Conservation (phyloP, 179 eudicot genomes). For the Gypsophila paniculata region DNA sequence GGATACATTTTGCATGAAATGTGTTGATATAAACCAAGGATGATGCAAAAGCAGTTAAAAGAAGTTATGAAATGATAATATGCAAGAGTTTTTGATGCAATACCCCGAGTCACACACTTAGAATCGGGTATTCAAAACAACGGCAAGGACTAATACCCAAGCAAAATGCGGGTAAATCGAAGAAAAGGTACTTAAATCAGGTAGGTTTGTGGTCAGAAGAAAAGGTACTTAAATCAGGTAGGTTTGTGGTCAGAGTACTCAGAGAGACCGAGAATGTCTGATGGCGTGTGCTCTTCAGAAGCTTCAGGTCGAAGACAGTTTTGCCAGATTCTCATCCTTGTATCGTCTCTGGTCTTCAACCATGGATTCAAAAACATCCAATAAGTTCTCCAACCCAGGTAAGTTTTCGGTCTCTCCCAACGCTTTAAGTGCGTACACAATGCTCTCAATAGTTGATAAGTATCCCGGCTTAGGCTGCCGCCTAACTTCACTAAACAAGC, state of each 20-base stretch:
- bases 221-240: not conserved
- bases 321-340: slow-evolving; percentile 52
- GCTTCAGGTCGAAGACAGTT: slow-evolving; percentile 20
- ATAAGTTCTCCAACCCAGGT: slow-evolving; percentile 47
- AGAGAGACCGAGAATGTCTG: not conserved
- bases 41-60: not conserved
- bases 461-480: slow-evolving; percentile 66
- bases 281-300: not conserved
- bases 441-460: slow-evolving; percentile 84
- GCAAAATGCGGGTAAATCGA: not conserved
- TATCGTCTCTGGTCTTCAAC: slow-evolving; percentile 73
- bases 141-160: not conserved
- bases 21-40: not conserved
- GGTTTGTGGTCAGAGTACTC: not conserved
- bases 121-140: not conserved
- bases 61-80: not conserved
- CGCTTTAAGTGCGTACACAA: slow-evolving; percentile 65
- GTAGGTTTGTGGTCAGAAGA: not conserved
- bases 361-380: slow-evolving; percentile 83
- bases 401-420: slow-evolving; percentile 40
- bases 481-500: slow-evolving; percentile 79
- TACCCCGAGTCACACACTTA: no score
- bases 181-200: not conserved
- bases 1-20: not conserved
- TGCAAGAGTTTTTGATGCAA: not conserved